Evolutionary conservation across 352 stramenopile genomes (phyloP).

Genomic region (Phytopythium delawarense): DNA sequence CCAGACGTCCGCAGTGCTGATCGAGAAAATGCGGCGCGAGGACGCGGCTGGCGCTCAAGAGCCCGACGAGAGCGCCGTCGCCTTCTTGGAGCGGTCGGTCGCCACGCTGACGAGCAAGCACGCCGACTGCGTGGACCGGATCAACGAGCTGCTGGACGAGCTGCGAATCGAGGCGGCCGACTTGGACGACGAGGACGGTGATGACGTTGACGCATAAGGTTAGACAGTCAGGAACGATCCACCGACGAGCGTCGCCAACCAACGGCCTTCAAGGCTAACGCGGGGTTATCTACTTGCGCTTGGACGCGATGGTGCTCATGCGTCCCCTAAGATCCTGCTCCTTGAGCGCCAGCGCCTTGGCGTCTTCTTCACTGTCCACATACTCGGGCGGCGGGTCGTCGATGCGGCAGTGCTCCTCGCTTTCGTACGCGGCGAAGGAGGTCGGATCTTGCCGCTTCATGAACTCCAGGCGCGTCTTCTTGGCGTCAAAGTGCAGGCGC

Average conservation of each 20-base stretch:
- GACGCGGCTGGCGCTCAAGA: conserved; percentile 34
- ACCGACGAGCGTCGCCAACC: not conserved
- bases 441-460: conserved; percentile 58
- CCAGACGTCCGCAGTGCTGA: conserved; percentile 69
- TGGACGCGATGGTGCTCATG: conserved; percentile 40
- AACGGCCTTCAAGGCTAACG: not conserved
- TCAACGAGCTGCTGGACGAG: conserved; percentile 81
- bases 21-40: conserved; percentile 76
- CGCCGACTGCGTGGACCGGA: conserved; percentile 54
- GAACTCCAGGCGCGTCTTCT: conserved; percentile 66
- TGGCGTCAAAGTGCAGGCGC: conserved; percentile 70
- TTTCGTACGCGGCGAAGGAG: conserved; percentile 46
- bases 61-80: conserved; percentile 35
- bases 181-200: conserved; percentile 23
- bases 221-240: not conserved
- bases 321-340: conserved; percentile 52
- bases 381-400: conserved; percentile 45
- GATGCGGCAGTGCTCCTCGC: conserved; percentile 35
- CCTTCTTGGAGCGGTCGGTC: conserved; percentile 65
- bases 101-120: conserved; percentile 48
- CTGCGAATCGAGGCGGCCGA: conserved; percentile 53
- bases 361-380: conserved; percentile 40
- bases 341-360: conserved; percentile 31
- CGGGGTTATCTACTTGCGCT: conserved; percentile 7
- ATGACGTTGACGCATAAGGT: not conserved